Evolutionary conservation across 495 filamentous ascomycete species (phyloP).

Genomic region (Tricharina praecox): DNA sequence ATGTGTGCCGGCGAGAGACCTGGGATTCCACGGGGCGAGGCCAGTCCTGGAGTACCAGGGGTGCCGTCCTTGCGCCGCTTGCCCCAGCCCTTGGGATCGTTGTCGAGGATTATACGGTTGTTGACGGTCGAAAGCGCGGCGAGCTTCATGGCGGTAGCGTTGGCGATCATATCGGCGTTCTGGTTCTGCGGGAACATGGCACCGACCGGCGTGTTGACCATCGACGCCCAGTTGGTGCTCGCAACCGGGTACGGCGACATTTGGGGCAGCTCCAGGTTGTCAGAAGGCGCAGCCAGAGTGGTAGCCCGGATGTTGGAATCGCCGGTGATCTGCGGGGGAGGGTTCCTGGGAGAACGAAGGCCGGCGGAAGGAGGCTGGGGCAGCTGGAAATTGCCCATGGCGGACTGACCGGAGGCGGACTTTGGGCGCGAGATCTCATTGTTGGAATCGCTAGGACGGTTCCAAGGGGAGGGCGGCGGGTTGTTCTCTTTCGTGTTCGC

Average conservation of each 20-base stretch:
- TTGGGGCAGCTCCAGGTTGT: conserved; percentile 53
- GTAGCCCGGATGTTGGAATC: conserved; percentile 64
- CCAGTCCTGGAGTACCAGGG: conserved; percentile 24
- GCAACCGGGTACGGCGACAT: conserved; percentile 69
- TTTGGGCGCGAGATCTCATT: conserved; percentile 57
- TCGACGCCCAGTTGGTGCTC: conserved; percentile 92
- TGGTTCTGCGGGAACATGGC: conserved; percentile 49
- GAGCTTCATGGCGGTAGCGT: conserved; percentile 97
- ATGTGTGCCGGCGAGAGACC: conserved; percentile 45
- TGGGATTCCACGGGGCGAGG: conserved; percentile 25
- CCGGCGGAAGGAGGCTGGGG: conserved; percentile 53
- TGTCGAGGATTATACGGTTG: conserved; percentile 87
- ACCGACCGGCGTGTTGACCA: conserved; percentile 95
- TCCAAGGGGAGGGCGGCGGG: conserved; percentile 66
- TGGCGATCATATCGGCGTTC: conserved; percentile 95
- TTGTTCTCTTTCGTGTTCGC: conserved; percentile 34
- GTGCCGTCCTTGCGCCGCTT: conserved; percentile 46
- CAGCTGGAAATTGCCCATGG: conserved; percentile 95
- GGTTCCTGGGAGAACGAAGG: conserved; percentile 51
- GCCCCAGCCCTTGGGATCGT: conserved; percentile 45
- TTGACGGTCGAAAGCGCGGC: conserved; percentile 94
- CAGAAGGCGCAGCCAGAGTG: conserved; percentile 57
- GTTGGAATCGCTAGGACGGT: conserved; percentile 34
- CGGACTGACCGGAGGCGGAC: conserved; percentile 70
- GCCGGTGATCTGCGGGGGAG: conserved; percentile 47